Conservation (phyloP, 768 basidiomycete genomes). For the Trametes villosa region DNA sequence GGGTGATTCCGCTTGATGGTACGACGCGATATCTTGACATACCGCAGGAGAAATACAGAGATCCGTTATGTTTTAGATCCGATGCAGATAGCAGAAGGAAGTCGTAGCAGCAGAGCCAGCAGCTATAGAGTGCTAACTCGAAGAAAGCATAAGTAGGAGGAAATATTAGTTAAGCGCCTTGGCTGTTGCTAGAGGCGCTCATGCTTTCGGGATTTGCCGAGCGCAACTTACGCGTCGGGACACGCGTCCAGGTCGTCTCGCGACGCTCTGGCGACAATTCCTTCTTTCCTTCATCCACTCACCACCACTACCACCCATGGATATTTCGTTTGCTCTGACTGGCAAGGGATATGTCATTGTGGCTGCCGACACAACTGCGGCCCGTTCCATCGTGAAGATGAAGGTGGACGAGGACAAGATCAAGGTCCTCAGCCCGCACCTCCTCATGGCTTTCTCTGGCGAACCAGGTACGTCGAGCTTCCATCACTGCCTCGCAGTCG, state of each 20-base stretch:
- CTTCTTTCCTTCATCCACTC: background rate
- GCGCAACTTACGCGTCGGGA: constrained; percentile 19
- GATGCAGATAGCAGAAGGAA: too few relatives aligned
- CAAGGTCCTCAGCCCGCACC: constrained; percentile 85
- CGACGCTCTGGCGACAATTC: background rate
- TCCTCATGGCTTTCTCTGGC: constrained; percentile 94
- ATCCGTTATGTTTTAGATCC: too few relatives aligned
- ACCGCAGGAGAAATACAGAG: too few relatives aligned
- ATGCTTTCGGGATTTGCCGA: background rate
- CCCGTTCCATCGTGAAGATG: constrained; percentile 96
- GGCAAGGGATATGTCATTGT: constrained; percentile 95
- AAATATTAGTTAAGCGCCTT: background rate
- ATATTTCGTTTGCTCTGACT: constrained; percentile 87
- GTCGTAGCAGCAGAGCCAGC: too few relatives aligned
- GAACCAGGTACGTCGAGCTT: constrained; percentile 90
- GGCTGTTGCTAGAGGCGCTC: too few relatives aligned
- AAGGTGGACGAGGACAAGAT: constrained; percentile 97
- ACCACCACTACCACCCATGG: constrained; percentile 54
- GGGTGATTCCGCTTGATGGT: too few relatives aligned
- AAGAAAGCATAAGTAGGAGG: too few relatives aligned
- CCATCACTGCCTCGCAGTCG: too few relatives aligned
- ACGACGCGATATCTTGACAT: too few relatives aligned
- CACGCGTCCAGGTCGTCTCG: constrained; percentile 9
- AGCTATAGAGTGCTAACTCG: too few relatives aligned
- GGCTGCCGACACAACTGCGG: constrained; percentile 88